Base-by-base conservation (phyloP, 805 yeast species). In the Kodamaea nitidulidarum region DNA sequence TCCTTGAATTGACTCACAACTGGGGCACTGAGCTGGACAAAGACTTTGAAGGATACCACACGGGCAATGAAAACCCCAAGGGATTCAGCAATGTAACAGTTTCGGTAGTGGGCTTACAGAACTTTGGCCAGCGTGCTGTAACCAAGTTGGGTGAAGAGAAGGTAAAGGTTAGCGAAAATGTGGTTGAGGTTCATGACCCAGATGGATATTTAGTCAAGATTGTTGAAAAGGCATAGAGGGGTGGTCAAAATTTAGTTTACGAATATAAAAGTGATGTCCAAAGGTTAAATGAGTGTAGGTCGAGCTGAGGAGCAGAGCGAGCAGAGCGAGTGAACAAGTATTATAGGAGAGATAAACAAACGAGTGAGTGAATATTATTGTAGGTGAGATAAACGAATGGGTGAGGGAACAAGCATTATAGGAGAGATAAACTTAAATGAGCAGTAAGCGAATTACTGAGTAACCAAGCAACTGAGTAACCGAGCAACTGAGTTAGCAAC, bases 1-100 rank as follows among this genome's bases (percentile, higher is more conserved):
- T 93, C 9, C 61, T 93, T 40, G 98, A 93, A 65, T 72, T 93
- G 56, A 91, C 98, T 35, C 91, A 88, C 67, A 93, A 93, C 67
- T 91, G 88, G 82, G 98, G 98, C 14, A 87, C 97, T 15, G 98
- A 93, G 58, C 54, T 65, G 15, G 96, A 91, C 46, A 71, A 73
- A n/a, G 71, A 73, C 4, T 86, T 88, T 65, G 65, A 71, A 37
- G 32, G 32, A 6, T 93, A 91, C 62, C 95, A 88, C 63, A 80
- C 77, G 46, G 96, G 96, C 43, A 88, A 88, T 61, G 78, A 78
- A 11, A 70, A 78, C 32, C 81, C 83, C 16, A 81, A 78, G 55
- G 98, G 98, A 10, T 93, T 75, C 56, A 95, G 93, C 31, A 96
- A 90, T 65, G 75, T 86, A 44, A 85, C 95, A 48, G 65, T 93